Percentiles rank a stretch among this genome's conserved stretches.
These are phyloP conservation scores for Fusarium vanettenii DNA, from an alignment of 2,329 filamentous ascomycete species.

Conservation along the genomic window DNA sequence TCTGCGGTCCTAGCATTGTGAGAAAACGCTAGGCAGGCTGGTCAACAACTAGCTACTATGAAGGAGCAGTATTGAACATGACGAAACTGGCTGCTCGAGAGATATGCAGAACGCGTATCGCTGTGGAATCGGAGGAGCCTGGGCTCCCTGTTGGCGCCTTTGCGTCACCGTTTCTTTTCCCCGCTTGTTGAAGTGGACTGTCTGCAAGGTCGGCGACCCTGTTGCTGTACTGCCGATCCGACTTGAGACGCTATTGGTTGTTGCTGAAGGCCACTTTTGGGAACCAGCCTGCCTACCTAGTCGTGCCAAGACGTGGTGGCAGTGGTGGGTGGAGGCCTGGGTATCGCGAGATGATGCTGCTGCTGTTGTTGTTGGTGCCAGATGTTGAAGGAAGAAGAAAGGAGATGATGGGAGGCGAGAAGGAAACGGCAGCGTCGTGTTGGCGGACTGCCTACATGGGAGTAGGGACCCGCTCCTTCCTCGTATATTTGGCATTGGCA, in stretches of 20 bases:
- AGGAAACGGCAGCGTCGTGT: neutral
- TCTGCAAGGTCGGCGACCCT: slow-evolving; percentile 24
- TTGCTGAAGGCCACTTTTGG: slow-evolving; percentile 8
- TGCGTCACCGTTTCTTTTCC: slow-evolving; percentile 25
- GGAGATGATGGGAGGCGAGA: neutral
- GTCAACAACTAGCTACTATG: neutral
- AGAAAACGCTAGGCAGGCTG: slow-evolving; percentile 6
- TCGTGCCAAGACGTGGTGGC: neutral
- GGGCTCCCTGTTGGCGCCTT: slow-evolving; percentile 6
- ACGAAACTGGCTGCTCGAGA: neutral
- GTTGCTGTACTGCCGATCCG: slow-evolving; percentile 38
- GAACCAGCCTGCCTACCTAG: slow-evolving; percentile 3
- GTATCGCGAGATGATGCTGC: neutral
- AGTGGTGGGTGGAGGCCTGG: neutral
- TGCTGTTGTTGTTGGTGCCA: neutral
- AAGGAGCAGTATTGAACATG: neutral
- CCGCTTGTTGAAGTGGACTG: slow-evolving; percentile 23
- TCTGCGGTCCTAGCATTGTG: slow-evolving; percentile 27
- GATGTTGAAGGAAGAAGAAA: slow-evolving; percentile 1
- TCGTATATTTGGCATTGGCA: slow-evolving; percentile 30
- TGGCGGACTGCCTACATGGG: neutral
- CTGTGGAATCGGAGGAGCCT: slow-evolving; percentile 5
- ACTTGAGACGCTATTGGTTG: slow-evolving; percentile 30
- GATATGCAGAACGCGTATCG: neutral
- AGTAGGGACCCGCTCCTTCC: slow-evolving; percentile 23